Percentiles rank a stretch among this genome's conserved stretches.
phyloP scores from a whole-genome alignment of 371 early-diverging fungal genomes.

The Rhizomucor miehei region DNA sequence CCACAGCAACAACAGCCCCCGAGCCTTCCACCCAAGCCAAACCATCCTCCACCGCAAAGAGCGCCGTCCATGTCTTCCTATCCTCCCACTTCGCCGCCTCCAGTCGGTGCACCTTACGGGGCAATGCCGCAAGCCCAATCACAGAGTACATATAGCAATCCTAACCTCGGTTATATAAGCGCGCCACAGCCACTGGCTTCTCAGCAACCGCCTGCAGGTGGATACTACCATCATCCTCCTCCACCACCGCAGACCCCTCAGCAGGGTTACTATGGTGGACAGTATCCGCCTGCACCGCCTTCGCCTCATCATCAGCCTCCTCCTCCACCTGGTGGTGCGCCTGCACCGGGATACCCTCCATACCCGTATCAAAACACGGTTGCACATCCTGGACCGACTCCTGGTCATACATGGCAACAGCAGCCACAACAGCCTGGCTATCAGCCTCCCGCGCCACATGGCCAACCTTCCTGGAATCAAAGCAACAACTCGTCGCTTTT shows the following conservation, averaged over 20 bases:
- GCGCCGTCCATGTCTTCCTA: conserved; percentile 3
- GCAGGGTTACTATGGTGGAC: background rate
- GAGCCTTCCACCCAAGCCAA: conserved; percentile 4
- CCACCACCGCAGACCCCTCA: too few species aligned
- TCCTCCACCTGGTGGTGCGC: background rate
- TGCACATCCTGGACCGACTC: background rate
- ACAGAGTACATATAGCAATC: background rate
- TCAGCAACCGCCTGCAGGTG: background rate
- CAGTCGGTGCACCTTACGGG: too few species aligned
- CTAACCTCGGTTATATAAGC: background rate
- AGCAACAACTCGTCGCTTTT: too few species aligned
- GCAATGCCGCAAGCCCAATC: background rate
- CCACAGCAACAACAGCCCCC: conserved; percentile 13
- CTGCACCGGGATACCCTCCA: background rate
- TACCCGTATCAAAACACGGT: background rate
- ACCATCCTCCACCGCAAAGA: conserved; percentile 8
- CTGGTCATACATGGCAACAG: conserved; percentile 3
- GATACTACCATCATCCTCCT: too few species aligned
- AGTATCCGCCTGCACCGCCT: conserved; percentile 5
- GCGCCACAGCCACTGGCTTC: conserved; percentile 12
- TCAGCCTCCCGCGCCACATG: conserved; percentile 7
- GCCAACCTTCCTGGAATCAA: conserved; percentile 13
- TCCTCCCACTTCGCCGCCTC: conserved; percentile 1
- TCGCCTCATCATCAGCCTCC: conserved; percentile 6
- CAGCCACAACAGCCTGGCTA: conserved; percentile 19